Percentiles rank a stretch among this genome's conserved stretches.
Conservation (phyloP, 768 basidiomycete genomes). For the Dioszegia hungarica region DNA sequence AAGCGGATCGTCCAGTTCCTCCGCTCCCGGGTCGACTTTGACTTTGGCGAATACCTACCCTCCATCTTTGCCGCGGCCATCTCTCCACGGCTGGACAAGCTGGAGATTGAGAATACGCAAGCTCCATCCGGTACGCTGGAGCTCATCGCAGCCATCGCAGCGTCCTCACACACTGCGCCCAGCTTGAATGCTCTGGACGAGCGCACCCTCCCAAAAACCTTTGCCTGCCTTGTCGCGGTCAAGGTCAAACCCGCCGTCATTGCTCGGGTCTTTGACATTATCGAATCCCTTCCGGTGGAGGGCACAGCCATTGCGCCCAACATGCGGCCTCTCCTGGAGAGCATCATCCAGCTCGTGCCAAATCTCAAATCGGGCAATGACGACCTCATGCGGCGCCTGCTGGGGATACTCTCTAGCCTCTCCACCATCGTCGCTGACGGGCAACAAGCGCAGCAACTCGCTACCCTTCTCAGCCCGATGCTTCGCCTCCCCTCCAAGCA, state of each 20-base stretch:
- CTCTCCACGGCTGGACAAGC: slow-evolving; percentile 67
- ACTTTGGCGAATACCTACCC: slow-evolving; percentile 68
- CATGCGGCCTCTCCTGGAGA: slow-evolving; percentile 58
- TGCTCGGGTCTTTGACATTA: slow-evolving; percentile 73
- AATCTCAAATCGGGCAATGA: slow-evolving; percentile 54
- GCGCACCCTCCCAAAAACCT: slow-evolving; percentile 68
- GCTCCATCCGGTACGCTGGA: slow-evolving; percentile 83
- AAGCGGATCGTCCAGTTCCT: slow-evolving; percentile 87
- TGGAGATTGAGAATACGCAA: slow-evolving; percentile 84
- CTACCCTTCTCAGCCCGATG: slow-evolving; percentile 70
- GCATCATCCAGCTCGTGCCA: slow-evolving; percentile 66
- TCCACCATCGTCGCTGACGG: slow-evolving; percentile 68
- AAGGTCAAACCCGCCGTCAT: slow-evolving; percentile 85
- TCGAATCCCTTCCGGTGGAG: slow-evolving; percentile 67
- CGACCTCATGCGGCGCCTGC: slow-evolving; percentile 70
- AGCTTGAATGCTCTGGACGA: slow-evolving; percentile 68
- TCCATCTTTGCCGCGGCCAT: slow-evolving; percentile 68
- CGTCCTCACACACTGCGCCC: slow-evolving; percentile 56
- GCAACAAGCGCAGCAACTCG: slow-evolving; percentile 66
- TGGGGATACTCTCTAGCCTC: slow-evolving; percentile 71
- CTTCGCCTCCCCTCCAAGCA: slow-evolving; percentile 69
- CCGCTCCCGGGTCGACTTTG: slow-evolving; percentile 64
- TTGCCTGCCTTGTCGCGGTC: slow-evolving; percentile 70
- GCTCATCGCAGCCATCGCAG: slow-evolving; percentile 73
- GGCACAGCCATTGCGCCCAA: no score